A percentile compares a stretch with the other conserved stretches of the same genome.
Conservation (phyloP, 306 rosid genomes). For the Clitoria ternatea region DNA sequence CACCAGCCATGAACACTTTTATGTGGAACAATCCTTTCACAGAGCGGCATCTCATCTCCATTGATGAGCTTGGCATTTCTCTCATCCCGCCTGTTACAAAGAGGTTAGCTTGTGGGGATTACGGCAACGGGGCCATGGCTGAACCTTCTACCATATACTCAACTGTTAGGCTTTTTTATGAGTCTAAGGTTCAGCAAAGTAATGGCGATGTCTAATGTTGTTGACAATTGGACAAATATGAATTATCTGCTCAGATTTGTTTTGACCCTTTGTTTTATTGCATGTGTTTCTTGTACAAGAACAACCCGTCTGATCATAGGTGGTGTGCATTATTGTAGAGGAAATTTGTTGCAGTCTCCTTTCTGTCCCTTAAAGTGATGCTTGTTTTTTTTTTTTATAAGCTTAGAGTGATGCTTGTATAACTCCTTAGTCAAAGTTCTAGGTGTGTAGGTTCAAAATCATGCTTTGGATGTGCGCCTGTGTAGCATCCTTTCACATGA, state of each 20-base stretch:
- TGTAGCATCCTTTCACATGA: background rate
- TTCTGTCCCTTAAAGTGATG: background rate
- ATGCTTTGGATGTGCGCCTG: background rate
- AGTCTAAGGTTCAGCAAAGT: conserved; percentile 52
- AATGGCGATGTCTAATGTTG: conserved; percentile 29
- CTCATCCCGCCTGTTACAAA: conserved; percentile 80
- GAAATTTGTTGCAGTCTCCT: background rate
- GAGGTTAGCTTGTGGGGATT: conserved; percentile 80
- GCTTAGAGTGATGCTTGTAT: background rate
- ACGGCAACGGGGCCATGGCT: conserved; percentile 98
- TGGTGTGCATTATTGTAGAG: background rate
- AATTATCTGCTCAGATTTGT: conserved; percentile 15
- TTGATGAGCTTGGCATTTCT: conserved; percentile 86
- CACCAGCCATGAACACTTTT: conserved; percentile 95
- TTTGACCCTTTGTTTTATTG: conserved; percentile 6
- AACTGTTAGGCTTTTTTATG: conserved; percentile 71
- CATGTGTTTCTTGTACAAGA: background rate
- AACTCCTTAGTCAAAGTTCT: background rate
- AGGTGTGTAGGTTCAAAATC: background rate
- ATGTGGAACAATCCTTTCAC: conserved; percentile 99
- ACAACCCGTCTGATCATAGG: background rate
- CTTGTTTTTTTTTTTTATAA: no score
- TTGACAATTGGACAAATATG: conserved; percentile 17
- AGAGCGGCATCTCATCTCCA: conserved; percentile 74
- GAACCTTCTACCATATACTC: conserved; percentile 84